Base-by-base conservation (phyloP, 352 stramenopile species). In the Phytophthora foliorum region DNA sequence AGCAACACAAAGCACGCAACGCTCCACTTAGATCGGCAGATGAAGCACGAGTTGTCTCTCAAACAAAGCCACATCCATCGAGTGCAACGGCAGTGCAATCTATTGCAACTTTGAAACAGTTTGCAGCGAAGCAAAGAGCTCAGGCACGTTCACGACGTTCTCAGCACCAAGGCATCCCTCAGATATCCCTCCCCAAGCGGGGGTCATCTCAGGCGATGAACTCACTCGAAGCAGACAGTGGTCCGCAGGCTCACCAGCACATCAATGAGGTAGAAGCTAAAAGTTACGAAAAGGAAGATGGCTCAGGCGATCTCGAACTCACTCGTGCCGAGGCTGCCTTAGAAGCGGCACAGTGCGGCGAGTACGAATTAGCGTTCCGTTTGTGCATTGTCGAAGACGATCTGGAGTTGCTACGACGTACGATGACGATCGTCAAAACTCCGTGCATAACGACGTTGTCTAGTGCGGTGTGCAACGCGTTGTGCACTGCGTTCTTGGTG, bases 321-420 rank as follows among this genome's bases (percentile, higher is more conserved):
- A 87, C 75, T 52, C 61, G 78, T 16, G 58, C 63, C 36, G 78
- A 90, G 2, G 76, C 78, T 13, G 71, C 77, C 0, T 50, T 89
- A 17, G 41, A 78, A 25, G 78, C 84, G 11, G 79, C 69, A 0
- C 39, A 74, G 2, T 80, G 80, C 22, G 74, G 74, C 2, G 74
- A 90, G 27, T 61, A 63, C 24, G 81, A 92, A 16, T 29, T 92
- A 14, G 84, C 81, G 21, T 52, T 92, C 14, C 80, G 81, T 39
- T 45, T 92, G 39, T 81, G 72, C 38, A 76, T 90, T 27, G 39
- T 92, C 8, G 84, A 88, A 65, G 84, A 90, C 27, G 74, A 88
- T 44, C 57, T 77, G 17, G 39, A 45, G 25, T 38, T 90, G 29
- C 55, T 92, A 32, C 72, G 69, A 25, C 75, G 74, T 14, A 75